Percentiles rank a stretch among this genome's conserved stretches.
Evolutionary conservation across 2,329 filamentous ascomycete genomes (phyloP).

Genomic region (Exophiala oligosperma): DNA sequence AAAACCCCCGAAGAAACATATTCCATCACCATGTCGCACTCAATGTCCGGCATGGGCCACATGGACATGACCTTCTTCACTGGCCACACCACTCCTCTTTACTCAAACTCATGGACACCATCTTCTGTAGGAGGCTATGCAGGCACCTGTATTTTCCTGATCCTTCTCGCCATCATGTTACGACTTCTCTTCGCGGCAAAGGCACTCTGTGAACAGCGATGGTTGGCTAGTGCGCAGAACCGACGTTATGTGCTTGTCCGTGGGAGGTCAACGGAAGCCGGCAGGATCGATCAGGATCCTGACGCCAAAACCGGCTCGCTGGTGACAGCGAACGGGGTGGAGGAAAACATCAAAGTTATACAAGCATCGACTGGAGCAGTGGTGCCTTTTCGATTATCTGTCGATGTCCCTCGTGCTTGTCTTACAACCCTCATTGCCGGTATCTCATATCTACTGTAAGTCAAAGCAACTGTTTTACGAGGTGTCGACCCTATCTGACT

Average conservation of each 20-base stretch:
- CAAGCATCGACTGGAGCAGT: conserved; percentile 50
- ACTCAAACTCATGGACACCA: conserved; percentile 73
- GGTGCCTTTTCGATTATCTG: conserved; percentile 77
- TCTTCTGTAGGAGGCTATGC: conserved; percentile 70
- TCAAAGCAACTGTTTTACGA: conserved; percentile 30
- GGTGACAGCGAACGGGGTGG: conserved; percentile 71
- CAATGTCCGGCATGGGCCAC: conserved; percentile 5
- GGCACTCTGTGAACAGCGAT: conserved; percentile 58
- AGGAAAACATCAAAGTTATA: conserved; percentile 77
- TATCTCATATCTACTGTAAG: conserved; percentile 83
- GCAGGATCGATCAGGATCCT: conserved; percentile 59
- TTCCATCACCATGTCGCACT: conserved; percentile 13
- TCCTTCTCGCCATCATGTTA: conserved; percentile 69
- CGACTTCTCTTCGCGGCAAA: conserved; percentile 73
- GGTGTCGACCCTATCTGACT: conserved; percentile 4
- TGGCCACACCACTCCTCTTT: conserved; percentile 62
- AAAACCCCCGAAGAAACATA: neutral
- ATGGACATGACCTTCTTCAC: conserved; percentile 54
- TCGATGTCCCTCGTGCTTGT: conserved; percentile 71
- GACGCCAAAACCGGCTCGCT: conserved; percentile 66
- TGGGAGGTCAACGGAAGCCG: conserved; percentile 61
- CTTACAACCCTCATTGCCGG: conserved; percentile 72
- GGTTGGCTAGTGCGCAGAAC: conserved; percentile 69
- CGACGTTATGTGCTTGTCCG: conserved; percentile 76
- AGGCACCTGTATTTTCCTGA: conserved; percentile 87